Evolutionary conservation across 2,329 filamentous ascomycete species (phyloP).

Genomic region (Fusarium brevicatenulatum): DNA sequence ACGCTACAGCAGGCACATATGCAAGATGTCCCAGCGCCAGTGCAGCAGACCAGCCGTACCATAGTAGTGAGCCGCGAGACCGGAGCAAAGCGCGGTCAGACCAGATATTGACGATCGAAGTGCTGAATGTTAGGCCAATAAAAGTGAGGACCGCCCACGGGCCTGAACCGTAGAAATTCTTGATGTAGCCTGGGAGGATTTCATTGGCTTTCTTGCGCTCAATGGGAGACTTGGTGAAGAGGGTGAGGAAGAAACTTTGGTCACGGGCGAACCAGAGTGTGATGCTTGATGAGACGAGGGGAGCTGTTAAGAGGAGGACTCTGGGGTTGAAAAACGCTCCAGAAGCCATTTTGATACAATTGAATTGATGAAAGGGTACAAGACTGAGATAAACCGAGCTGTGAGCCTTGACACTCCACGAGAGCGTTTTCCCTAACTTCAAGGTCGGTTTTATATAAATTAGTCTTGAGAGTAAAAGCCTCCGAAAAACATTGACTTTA

Average conservation of each 20-base stretch:
- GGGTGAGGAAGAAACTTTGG: conserved; percentile 55
- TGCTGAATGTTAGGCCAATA: conserved; percentile 49
- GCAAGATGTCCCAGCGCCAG: conserved; percentile 48
- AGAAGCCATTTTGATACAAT: conserved; percentile 49
- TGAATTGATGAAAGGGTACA: not conserved
- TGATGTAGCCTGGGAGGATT: conserved; percentile 57
- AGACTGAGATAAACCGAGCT: not conserved
- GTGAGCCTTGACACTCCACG: not conserved
- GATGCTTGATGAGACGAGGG: conserved; percentile 59
- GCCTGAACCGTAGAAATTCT: conserved; percentile 52
- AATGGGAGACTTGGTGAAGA: conserved; percentile 48
- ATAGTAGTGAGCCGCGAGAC: conserved; percentile 41
- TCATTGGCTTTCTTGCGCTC: conserved; percentile 46
- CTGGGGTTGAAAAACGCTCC: conserved; percentile 51
- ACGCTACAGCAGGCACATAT: conserved; percentile 49
- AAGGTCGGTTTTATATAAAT: conserved; percentile 1
- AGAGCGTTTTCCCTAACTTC: not conserved
- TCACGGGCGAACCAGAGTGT: conserved; percentile 58
- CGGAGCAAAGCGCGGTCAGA: conserved; percentile 37
- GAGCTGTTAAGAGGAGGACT: conserved; percentile 54
- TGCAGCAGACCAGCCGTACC: conserved; percentile 48
- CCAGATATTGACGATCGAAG: conserved; percentile 44
- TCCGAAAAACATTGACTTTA: conserved; percentile 13
- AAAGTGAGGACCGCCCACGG: conserved; percentile 49
- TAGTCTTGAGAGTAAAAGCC: conserved; percentile 4